Evolutionary conservation across 2,329 filamentous ascomycete genomes (phyloP).

Genomic region (Epichloe elymi): DNA sequence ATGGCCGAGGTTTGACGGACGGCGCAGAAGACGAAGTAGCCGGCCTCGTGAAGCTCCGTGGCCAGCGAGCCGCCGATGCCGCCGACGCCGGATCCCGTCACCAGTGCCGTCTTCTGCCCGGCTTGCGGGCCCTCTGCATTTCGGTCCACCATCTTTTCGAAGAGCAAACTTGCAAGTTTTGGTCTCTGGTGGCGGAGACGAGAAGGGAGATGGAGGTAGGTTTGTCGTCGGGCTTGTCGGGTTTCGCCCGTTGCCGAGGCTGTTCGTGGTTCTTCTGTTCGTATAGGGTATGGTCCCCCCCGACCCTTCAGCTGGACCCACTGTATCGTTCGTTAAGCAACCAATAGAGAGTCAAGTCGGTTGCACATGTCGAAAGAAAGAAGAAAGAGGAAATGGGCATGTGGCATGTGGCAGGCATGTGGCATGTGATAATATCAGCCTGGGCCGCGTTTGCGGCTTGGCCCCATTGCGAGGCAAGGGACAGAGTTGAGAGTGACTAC

Average conservation of each 20-base stretch:
- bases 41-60: conserved; percentile 9
- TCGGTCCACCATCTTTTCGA: not conserved
- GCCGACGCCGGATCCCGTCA: conserved; percentile 6
- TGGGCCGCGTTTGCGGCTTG: too few relatives aligned
- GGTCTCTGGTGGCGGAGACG: not conserved
- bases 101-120: conserved; percentile 3
- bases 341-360: too few relatives aligned
- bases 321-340: too few relatives aligned
- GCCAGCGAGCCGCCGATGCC: conserved; percentile 17
- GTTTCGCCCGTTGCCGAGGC: too few relatives aligned
- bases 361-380: not conserved
- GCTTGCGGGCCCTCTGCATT: not conserved
- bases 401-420: not conserved
- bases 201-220: too few relatives aligned
- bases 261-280: too few relatives aligned
- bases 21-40: conserved; percentile 21
- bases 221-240: too few relatives aligned
- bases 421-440: not conserved
- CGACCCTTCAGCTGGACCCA: too few relatives aligned
- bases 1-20: conserved; percentile 12
- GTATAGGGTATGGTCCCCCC: too few relatives aligned
- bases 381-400: not conserved
- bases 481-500: too few relatives aligned
- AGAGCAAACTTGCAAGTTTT: too few relatives aligned
- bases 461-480: too few relatives aligned